These are phyloP conservation scores for Dendrothele bispora DNA, from an alignment of 768 basidiomycete species.

Conservation along the genomic window DNA sequence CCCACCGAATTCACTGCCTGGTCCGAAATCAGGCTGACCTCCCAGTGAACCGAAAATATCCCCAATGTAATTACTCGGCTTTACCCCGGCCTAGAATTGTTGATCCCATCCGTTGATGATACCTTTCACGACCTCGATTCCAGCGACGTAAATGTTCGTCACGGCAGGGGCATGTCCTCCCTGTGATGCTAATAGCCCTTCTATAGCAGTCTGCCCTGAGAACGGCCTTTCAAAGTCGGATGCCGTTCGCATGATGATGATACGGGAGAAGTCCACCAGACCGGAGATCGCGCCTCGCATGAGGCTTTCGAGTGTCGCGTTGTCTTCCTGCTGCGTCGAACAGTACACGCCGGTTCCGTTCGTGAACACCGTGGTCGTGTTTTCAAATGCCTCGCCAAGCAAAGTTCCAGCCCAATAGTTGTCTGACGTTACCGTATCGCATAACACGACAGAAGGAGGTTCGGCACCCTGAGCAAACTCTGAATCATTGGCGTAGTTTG, in stretches of 20 bases:
- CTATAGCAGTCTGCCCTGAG: constrained; percentile 17
- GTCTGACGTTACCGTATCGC: constrained; percentile 31
- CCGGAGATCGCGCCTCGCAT: constrained; percentile 19
- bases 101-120: constrained; percentile 34
- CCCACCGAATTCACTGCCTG: too few relatives aligned
- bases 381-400: constrained; percentile 32
- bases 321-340: constrained; percentile 40
- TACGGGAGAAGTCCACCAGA: constrained; percentile 32
- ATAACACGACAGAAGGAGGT: constrained; percentile 22
- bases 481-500: constrained; percentile 16
- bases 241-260: constrained; percentile 37
- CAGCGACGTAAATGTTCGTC: constrained; percentile 35
- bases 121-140: constrained; percentile 34
- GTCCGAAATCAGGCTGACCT: constrained; percentile 27
- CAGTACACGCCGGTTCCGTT: constrained; percentile 31
- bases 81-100: constrained; percentile 29
- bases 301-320: constrained; percentile 36
- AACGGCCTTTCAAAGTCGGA: constrained; percentile 32
- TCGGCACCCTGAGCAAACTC: constrained; percentile 27
- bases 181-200: constrained; percentile 28
- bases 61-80: constrained; percentile 29
- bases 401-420: constrained; percentile 30
- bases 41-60: constrained; percentile 25
- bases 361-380: constrained; percentile 25
- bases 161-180: constrained; percentile 32